Evolutionary conservation across 1,139 yeast species (phyloP).

Genomic region (Saccharomyces hybrid): DNA sequence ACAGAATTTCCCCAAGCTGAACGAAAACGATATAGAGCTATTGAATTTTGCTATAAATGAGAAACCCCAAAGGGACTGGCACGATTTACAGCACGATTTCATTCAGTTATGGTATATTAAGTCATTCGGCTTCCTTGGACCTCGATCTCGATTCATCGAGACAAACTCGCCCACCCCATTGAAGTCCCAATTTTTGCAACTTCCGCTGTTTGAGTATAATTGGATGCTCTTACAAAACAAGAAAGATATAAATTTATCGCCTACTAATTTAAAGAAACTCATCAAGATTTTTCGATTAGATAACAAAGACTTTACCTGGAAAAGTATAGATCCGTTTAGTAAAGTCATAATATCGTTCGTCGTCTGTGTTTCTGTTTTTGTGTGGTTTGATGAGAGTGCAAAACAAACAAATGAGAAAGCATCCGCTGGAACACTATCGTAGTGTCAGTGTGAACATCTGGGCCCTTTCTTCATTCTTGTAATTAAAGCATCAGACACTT

Average conservation of each 20-base stretch:
- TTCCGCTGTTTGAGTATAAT: neutral
- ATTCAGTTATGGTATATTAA: neutral
- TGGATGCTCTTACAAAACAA: neutral
- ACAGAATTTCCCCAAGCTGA: neutral
- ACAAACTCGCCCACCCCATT: neutral
- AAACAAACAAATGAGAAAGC: neutral
- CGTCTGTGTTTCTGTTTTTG: neutral
- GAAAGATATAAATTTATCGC: neutral
- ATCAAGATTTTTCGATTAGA: neutral
- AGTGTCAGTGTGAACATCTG: neutral
- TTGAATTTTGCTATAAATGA: neutral
- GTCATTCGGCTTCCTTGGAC: neutral
- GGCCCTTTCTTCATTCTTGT: neutral
- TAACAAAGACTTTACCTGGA: neutral
- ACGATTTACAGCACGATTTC: neutral
- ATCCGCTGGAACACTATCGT: neutral
- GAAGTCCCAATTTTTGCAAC: neutral
- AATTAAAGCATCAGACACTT: neutral
- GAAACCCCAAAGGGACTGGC: neutral
- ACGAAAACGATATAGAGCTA: neutral
- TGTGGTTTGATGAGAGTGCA: neutral
- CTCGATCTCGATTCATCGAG: neutral
- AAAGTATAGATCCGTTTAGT: neutral
- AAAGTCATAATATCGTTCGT: neutral
- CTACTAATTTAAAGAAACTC: neutral